Conservation (phyloP, 768 basidiomycete genomes). For the Amanita inopinata region DNA sequence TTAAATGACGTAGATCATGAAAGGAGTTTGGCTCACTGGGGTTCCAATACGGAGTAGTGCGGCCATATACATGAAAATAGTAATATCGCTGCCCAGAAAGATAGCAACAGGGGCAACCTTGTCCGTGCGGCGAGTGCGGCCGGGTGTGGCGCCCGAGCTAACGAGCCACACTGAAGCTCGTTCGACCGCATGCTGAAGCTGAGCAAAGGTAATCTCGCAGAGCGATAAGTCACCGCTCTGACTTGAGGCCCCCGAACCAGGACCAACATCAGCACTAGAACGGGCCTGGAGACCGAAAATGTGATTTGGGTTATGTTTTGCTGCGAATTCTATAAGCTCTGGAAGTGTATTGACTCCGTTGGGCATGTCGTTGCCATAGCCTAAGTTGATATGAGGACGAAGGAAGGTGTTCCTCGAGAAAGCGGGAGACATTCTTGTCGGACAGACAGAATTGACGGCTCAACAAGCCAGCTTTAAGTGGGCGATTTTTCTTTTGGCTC, state of each 20-base stretch:
- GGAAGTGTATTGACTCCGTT: constrained; percentile 25
- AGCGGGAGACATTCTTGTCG: constrained; percentile 5
- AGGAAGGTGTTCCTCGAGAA: constrained; percentile 17
- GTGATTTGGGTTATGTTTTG: constrained; percentile 24
- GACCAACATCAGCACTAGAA: not conserved
- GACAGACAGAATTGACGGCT: not conserved
- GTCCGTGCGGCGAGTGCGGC: constrained; percentile 16
- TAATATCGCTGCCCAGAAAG: constrained; percentile 27
- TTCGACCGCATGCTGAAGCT: constrained; percentile 23
- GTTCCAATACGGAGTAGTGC: constrained; percentile 27
- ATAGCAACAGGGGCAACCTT: constrained; percentile 25
- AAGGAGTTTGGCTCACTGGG: constrained; percentile 19
- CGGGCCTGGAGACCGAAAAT: constrained; percentile 26
- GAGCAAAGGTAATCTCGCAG: constrained; percentile 24
- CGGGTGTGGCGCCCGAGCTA: constrained; percentile 17
- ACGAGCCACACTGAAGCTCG: constrained; percentile 26
- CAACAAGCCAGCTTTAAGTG: constrained; percentile 2
- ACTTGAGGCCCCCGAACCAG: not conserved
- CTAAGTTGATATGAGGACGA: constrained; percentile 26
- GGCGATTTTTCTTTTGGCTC: too few relatives aligned
- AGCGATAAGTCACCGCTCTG: constrained; percentile 14
- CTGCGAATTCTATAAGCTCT: constrained; percentile 27
- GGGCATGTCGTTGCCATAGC: constrained; percentile 18
- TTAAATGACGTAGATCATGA: not conserved
- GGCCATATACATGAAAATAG: constrained; percentile 27